Conservation (phyloP, 2,329 filamentous ascomycete genomes). For the Pseudophaeomoniella oleicola region DNA sequence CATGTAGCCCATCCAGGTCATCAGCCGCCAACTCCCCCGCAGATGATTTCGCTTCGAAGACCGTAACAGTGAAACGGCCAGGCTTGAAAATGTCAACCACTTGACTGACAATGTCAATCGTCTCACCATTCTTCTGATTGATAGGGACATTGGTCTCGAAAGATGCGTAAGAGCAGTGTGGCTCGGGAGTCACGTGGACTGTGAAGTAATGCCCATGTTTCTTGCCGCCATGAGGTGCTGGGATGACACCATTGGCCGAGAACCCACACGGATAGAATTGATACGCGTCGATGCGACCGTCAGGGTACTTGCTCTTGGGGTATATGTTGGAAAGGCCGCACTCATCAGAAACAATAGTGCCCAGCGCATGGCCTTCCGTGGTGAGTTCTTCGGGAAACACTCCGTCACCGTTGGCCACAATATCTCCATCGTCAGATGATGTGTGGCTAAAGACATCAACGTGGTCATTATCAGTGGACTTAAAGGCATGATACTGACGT, state of each 20-base stretch:
- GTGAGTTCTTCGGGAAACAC: constrained; percentile 59
- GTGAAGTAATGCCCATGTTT: constrained; percentile 72
- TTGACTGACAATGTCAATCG: constrained; percentile 79
- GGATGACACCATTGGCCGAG: constrained; percentile 90
- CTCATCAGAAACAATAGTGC: constrained; percentile 77
- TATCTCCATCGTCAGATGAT: constrained; percentile 45
- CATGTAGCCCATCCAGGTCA: constrained; percentile 16
- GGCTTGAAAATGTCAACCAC: constrained; percentile 94
- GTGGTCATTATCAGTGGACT: constrained; percentile 43
- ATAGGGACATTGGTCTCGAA: constrained; percentile 97
- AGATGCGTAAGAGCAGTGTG: constrained; percentile 90
- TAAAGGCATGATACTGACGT: constrained; percentile 59
- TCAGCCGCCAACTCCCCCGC: constrained; percentile 26
- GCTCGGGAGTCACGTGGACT: constrained; percentile 94
- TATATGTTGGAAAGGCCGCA: constrained; percentile 87
- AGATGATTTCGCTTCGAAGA: constrained; percentile 74
- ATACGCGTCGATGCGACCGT: constrained; percentile 88
- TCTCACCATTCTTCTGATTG: constrained; percentile 73
- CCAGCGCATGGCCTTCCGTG: constrained; percentile 86
- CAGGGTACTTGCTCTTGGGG: constrained; percentile 71
- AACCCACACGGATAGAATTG: constrained; percentile 94
- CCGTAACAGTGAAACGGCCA: constrained; percentile 90
- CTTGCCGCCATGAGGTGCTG: constrained; percentile 45
- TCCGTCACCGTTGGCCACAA: constrained; percentile 41
- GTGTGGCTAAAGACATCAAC: constrained; percentile 69